Evolutionary conservation across 2,329 filamentous ascomycete species (phyloP).

Genomic region (Thielaviopsis punctulata): DNA sequence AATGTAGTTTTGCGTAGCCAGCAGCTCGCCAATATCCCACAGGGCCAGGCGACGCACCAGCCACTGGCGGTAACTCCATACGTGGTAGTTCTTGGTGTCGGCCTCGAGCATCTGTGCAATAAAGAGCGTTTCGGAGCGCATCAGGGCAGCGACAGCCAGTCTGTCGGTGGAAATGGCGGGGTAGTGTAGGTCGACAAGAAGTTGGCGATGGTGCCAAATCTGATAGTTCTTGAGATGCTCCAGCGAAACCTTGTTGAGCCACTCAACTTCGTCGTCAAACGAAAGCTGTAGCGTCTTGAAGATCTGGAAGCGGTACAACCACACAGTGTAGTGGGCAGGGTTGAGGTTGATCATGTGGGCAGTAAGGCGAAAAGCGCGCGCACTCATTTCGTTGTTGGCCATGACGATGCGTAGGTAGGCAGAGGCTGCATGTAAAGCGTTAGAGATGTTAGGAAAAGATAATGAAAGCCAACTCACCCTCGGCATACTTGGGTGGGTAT

Average conservation of each 20-base stretch:
- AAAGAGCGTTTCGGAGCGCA: conserved; percentile 54
- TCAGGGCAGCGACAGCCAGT: conserved; percentile 39
- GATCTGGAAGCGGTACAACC: conserved; percentile 81
- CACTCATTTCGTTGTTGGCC: conserved; percentile 68
- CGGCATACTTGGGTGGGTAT: conserved; percentile 76
- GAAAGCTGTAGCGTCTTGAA: conserved; percentile 49
- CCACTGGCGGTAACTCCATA: conserved; percentile 86
- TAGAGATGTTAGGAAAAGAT: neutral
- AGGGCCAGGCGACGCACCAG: conserved; percentile 47
- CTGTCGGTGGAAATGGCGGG: conserved; percentile 41
- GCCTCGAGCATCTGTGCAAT: conserved; percentile 62
- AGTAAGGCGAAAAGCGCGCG: conserved; percentile 63
- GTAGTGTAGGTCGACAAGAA: conserved; percentile 43
- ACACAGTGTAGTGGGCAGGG: conserved; percentile 94
- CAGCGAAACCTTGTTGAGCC: conserved; percentile 73
- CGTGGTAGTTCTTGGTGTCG: conserved; percentile 96
- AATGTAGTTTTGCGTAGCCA: conserved; percentile 55
- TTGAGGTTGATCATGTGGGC: conserved; percentile 85
- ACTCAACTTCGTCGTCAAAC: conserved; percentile 56
- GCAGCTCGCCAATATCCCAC: conserved; percentile 55
- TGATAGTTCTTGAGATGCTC: conserved; percentile 94
- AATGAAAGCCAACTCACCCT: conserved; percentile 31
- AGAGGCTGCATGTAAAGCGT: no score
- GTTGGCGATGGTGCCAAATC: conserved; percentile 69
- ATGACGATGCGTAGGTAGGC: conserved; percentile 88